These are phyloP conservation scores for Saccharum hybrid DNA, from an alignment of 202 grass and related monocot genomes.

Conservation along the genomic window DNA sequence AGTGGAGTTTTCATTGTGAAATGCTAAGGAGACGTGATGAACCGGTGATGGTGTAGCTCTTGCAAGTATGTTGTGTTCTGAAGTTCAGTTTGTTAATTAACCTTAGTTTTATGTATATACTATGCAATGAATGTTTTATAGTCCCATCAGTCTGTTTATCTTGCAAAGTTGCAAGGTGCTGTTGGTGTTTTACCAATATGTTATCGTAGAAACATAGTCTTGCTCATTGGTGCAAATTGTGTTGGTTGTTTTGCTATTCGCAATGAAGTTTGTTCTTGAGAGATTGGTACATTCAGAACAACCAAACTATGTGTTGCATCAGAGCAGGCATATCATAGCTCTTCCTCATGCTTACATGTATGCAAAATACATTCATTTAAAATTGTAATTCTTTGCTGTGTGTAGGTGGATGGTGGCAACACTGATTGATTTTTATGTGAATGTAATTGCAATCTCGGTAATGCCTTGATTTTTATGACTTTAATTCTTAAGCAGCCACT, in stretches of 20 bases:
- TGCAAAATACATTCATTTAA: too few relatives aligned
- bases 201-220: not conserved
- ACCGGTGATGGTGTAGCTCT: not conserved
- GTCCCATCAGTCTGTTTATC: not conserved
- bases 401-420: too few relatives aligned
- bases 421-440: too few relatives aligned
- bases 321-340: not conserved
- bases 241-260: not conserved
- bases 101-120: not conserved
- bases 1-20: not conserved
- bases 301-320: not conserved
- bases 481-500: too few relatives aligned
- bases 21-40: not conserved
- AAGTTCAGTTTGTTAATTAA: slow-evolving; percentile 9
- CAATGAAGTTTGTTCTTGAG: not conserved
- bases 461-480: too few relatives aligned
- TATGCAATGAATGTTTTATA: not conserved
- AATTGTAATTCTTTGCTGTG: too few relatives aligned
- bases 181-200: not conserved
- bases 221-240: not conserved
- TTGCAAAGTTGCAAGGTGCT: not conserved
- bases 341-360: slow-evolving; percentile 20
- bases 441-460: too few relatives aligned
- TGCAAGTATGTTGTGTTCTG: not conserved
- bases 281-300: not conserved